phyloP scores from a whole-genome alignment of 176 grass and related monocot genomes.

The Lolium rigidum region DNA sequence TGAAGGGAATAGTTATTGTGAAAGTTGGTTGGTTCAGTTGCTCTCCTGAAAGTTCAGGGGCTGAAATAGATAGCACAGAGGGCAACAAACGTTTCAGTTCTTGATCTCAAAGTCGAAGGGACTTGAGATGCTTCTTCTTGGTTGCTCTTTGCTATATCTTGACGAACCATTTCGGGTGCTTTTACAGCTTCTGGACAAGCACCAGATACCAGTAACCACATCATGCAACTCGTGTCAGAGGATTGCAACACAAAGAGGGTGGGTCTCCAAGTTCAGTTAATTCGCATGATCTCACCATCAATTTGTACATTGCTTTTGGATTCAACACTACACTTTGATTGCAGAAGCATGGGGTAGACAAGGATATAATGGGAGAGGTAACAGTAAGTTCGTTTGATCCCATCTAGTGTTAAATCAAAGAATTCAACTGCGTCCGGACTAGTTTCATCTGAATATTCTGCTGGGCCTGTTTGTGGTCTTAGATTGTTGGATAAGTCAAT shows the following conservation, averaged over 20 bases:
- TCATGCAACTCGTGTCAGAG: conserved; percentile 62
- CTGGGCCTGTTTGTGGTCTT: conserved; percentile 47
- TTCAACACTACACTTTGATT: not conserved
- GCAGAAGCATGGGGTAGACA: conserved; percentile 76
- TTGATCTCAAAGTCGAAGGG: not conserved
- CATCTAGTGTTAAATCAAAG: conserved; percentile 23
- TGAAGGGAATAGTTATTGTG: not conserved
- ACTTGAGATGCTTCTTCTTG: not conserved
- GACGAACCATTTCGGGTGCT: conserved; percentile 8
- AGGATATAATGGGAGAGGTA: conserved; percentile 94
- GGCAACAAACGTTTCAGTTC: conserved; percentile 20
- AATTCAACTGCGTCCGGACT: conserved; percentile 14
- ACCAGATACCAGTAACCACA: conserved; percentile 63
- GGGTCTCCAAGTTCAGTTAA: conserved; percentile 4
- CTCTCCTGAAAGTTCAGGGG: conserved; percentile 18
- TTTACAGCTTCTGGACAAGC: conserved; percentile 71
- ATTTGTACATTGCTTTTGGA: conserved; percentile 21
- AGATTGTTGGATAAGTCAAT: conserved; percentile 99
- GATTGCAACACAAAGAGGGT: conserved; percentile 84
- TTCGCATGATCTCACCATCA: conserved; percentile 17
- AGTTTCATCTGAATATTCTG: conserved; percentile 37
- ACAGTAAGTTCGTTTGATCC: conserved; percentile 59
- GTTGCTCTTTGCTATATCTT: conserved; percentile 28
- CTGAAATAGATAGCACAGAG: not conserved
- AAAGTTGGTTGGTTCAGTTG: not conserved